Base-by-base conservation (phyloP, 2,329 filamentous ascomycete genomes). In the Alternaria metachromatica region DNA sequence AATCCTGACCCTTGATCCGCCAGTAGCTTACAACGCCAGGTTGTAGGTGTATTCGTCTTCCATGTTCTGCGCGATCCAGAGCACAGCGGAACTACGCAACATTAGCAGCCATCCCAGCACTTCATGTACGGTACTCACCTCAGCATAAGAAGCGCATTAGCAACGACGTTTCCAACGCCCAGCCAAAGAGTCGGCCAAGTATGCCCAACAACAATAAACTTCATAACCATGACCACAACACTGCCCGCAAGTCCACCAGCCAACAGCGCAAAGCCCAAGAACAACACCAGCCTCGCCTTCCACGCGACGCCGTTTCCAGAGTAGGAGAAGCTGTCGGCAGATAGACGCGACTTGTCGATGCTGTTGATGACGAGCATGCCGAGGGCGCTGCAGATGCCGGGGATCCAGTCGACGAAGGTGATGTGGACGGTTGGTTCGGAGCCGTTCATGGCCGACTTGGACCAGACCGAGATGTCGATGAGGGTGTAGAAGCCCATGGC, bases 1-100 rank as follows among this genome's bases (percentile, higher is more conserved):
- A 7, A 0, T 11, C 26, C 0, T 5, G 1, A 0, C 13, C 3
- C 0, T 33, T 0, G 3, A 13, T 30, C 51, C 51, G 1, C 0
- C 20, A 43, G 15, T 26, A 50, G 10, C 18, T 68, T 65, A 91
- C 67, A 91, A 84, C 54, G 88, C 87, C 65, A 91, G 80, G 72
- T 88, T 90, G 79, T 91, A 91, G 28, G 88, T 90, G 77, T 91
- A 91, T 73, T 91, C 89, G 71, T 91, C 89, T 77, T 91, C 89
- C 81, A 91, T 90, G 73, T 91, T 91, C 83, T 91, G 89, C 55
- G 87, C 88, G 26, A 91, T 84, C 89, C 89, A 91, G 33, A 91
- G 84, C 41, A 90, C 87, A 53, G 87, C 83, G 25, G 87, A 88
- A 74, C 88, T 90, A 70, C 18, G 63, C 11, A 48, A 26, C 28